These are phyloP conservation scores for Colletotrichum australisinense DNA, from an alignment of 2,329 filamentous ascomycete genomes.

Conservation along the genomic window DNA sequence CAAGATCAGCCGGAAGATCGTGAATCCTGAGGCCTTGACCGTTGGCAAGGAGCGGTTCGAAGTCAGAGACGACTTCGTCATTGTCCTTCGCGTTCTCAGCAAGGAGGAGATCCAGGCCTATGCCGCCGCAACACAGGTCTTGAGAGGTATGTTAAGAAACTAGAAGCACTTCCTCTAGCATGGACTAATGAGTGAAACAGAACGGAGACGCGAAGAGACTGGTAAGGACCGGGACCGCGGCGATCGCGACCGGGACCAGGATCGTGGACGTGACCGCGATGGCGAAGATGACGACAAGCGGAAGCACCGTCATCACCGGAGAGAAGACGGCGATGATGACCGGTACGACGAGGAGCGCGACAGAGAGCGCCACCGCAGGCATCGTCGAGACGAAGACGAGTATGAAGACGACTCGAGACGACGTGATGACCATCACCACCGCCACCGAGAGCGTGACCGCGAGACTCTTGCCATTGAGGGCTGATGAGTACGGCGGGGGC, in stretches of 20 bases:
- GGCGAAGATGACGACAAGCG: slow-evolving; percentile 41
- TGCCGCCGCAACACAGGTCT: slow-evolving; percentile 81
- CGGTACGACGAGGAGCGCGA: slow-evolving; percentile 45
- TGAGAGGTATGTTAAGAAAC: slow-evolving; percentile 72
- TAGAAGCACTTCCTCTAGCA: neutral
- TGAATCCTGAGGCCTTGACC: slow-evolving; percentile 89
- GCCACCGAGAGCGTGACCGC: slow-evolving; percentile 46
- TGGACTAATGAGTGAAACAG: slow-evolving; percentile 35
- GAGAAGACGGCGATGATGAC: slow-evolving; percentile 52
- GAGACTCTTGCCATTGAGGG: slow-evolving; percentile 35
- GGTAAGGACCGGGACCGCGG: slow-evolving; percentile 43
- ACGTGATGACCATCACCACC: slow-evolving; percentile 46
- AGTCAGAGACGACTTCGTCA: slow-evolving; percentile 92
- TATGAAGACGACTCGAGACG: slow-evolving; percentile 39
- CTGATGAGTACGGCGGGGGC: neutral
- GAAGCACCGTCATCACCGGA: slow-evolving; percentile 39
- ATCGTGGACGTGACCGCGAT: slow-evolving; percentile 42
- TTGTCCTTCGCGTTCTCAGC: slow-evolving; percentile 87
- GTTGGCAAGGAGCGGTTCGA: slow-evolving; percentile 92
- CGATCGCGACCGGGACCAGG: slow-evolving; percentile 43
- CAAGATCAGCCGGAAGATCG: slow-evolving; percentile 87
- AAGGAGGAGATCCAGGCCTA: slow-evolving; percentile 92
- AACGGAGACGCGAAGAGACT: slow-evolving; percentile 47
- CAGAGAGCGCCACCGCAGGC: slow-evolving; percentile 44
- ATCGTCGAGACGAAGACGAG: slow-evolving; percentile 42